phyloP scores from a whole-genome alignment of 345 rosid species.

The Camelina neglecta region DNA sequence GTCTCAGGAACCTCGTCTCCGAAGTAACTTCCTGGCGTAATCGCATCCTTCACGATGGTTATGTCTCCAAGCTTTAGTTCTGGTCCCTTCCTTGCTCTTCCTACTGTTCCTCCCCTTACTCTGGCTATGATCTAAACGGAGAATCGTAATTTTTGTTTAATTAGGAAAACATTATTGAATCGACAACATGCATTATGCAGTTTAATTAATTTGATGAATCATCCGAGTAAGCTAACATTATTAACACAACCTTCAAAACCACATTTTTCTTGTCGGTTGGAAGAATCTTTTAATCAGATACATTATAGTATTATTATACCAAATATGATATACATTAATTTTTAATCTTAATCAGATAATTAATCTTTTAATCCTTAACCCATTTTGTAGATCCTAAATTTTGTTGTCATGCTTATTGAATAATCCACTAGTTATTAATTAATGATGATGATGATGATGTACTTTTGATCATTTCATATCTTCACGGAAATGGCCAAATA shows the following conservation, averaged over 20 bases:
- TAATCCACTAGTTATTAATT: background rate
- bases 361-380: no score
- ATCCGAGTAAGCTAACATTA: background rate
- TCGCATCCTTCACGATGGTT: conserved; percentile 58
- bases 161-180: background rate
- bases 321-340: background rate
- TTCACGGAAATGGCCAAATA: background rate
- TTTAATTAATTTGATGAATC: background rate
- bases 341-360: no score
- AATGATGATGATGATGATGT: background rate
- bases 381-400: background rate
- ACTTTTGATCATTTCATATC: background rate
- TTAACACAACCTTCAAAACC: background rate
- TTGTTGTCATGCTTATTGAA: background rate
- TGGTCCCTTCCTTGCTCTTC: conserved; percentile 74
- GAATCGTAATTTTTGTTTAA: no score
- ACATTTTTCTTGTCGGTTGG: background rate
- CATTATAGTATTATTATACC: background rate
- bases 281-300: background rate
- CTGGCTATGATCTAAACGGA: conserved; percentile 69
- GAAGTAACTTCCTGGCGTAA: conserved; percentile 37
- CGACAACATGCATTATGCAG: background rate
- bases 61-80: conserved; percentile 73
- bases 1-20: conserved; percentile 54
- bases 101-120: conserved; percentile 83